Percentiles rank a stretch among this genome's conserved stretches.
Evolutionary conservation across 2,329 filamentous ascomycete species (phyloP).

Genomic region (Colletotrichum sp.): DNA sequence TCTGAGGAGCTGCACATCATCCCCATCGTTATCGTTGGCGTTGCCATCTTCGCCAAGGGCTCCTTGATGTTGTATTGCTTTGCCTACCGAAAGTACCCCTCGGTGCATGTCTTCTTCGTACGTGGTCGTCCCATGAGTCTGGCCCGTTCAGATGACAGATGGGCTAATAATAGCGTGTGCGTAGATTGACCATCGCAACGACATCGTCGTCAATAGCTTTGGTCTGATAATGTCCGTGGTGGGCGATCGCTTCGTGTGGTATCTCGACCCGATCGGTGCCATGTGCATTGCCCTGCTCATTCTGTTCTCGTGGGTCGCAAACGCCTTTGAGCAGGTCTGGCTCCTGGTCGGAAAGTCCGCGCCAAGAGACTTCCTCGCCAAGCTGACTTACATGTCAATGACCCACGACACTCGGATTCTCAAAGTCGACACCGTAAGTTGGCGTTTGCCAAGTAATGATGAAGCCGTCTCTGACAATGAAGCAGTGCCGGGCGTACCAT

Average conservation of each 20-base stretch:
- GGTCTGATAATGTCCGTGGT: slow-evolving; percentile 61
- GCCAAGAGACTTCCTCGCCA: slow-evolving; percentile 60
- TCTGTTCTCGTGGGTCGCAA: slow-evolving; percentile 64
- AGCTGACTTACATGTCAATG: slow-evolving; percentile 60
- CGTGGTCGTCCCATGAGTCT: slow-evolving; percentile 7
- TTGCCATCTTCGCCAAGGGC: slow-evolving; percentile 59
- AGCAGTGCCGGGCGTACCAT: slow-evolving; percentile 62
- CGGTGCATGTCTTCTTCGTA: slow-evolving; percentile 61
- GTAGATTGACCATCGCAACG: slow-evolving; percentile 60
- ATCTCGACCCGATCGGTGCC: slow-evolving; percentile 65
- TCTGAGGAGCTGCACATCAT: slow-evolving; percentile 54
- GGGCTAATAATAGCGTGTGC: not conserved
- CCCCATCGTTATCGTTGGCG: slow-evolving; percentile 58
- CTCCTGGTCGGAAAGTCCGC: slow-evolving; percentile 66
- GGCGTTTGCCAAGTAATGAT: not conserved
- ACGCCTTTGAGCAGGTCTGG: slow-evolving; percentile 67
- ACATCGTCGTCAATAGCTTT: slow-evolving; percentile 60
- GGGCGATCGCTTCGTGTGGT: slow-evolving; percentile 60
- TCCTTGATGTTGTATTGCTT: slow-evolving; percentile 60
- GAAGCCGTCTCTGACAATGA: not conserved
- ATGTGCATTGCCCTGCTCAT: slow-evolving; percentile 66
- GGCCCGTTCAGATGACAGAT: not conserved
- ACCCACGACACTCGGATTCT: slow-evolving; percentile 59
- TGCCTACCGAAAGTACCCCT: slow-evolving; percentile 56
- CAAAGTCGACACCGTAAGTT: slow-evolving; percentile 59